Conservation (phyloP, 148 eudicot species). For the Camellia sinensis region DNA sequence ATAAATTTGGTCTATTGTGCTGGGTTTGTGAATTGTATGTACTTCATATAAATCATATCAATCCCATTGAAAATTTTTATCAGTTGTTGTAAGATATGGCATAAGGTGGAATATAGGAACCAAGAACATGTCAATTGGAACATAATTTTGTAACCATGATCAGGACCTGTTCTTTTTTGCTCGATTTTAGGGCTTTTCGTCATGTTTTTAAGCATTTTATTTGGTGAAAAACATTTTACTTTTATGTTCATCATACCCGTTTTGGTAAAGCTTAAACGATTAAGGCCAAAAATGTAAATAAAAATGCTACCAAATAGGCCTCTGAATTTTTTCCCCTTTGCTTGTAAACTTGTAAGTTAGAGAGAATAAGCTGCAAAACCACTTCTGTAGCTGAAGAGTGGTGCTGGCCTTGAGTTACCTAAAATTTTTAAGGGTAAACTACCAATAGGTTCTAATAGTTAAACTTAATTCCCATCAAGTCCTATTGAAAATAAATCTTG, state of each 20-base stretch:
- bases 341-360: too few species aligned
- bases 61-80: background rate
- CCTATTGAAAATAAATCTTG: too few species aligned
- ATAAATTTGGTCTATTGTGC: background rate
- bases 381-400: background rate
- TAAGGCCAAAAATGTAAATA: too few species aligned
- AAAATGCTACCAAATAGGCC: too few species aligned
- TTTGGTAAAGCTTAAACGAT: too few species aligned
- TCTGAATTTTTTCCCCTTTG: too few species aligned
- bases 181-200: background rate
- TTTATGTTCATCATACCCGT: too few species aligned
- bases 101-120: background rate
- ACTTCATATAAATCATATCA: background rate
- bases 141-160: background rate
- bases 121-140: background rate
- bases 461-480: too few species aligned
- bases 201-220: background rate
- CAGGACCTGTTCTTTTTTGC: too few species aligned
- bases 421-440: too few species aligned
- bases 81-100: background rate
- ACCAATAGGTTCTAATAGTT: too few species aligned
- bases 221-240: too few species aligned
- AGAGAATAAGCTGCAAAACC: background rate
- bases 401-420: background rate
- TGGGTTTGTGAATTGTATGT: background rate